Conservation (phyloP, 345 rosid genomes). For the Salix exigua region DNA sequence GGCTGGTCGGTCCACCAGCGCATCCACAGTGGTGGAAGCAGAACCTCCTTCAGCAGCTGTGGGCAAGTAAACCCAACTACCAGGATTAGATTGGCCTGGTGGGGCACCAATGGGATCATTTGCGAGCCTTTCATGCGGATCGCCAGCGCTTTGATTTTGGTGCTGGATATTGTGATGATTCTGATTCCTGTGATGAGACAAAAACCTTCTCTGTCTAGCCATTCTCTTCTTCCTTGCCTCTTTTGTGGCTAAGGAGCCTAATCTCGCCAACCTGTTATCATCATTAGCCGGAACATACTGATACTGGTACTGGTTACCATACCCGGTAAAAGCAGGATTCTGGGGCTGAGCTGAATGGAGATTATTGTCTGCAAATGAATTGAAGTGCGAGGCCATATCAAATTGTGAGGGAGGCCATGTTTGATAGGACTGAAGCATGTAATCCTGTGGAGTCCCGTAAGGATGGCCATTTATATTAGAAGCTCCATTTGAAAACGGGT, state of each 20-base stretch:
- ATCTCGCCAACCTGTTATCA: conserved; percentile 42
- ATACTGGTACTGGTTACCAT: conserved; percentile 50
- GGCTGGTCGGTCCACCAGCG: conserved; percentile 34
- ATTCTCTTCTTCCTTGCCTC: conserved; percentile 98
- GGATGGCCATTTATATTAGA: conserved; percentile 26
- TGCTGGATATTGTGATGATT: conserved; percentile 29
- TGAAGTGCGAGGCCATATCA: conserved; percentile 31
- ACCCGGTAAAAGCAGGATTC: conserved; percentile 39
- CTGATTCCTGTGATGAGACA: conserved; percentile 45
- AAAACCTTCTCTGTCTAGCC: conserved; percentile 86
- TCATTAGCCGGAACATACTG: conserved; percentile 44
- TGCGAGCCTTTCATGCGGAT: conserved; percentile 39
- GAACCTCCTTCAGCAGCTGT: conserved; percentile 22
- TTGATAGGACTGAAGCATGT: conserved; percentile 40
- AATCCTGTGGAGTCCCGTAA: conserved; percentile 29
- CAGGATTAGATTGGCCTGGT: conserved; percentile 19
- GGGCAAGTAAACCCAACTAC: conserved; percentile 73
- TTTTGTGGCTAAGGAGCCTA: conserved; percentile 80
- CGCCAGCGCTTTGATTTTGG: conserved; percentile 29
- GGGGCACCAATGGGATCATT: conserved; percentile 26
- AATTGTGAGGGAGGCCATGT: conserved; percentile 52
- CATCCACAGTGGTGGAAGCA: not conserved
- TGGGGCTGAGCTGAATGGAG: conserved; percentile 20
- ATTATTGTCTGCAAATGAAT: conserved; percentile 27
- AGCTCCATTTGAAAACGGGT: conserved; percentile 34